phyloP scores from a whole-genome alignment of 768 basidiomycete genomes.

The Kwoniella dejecticola region DNA sequence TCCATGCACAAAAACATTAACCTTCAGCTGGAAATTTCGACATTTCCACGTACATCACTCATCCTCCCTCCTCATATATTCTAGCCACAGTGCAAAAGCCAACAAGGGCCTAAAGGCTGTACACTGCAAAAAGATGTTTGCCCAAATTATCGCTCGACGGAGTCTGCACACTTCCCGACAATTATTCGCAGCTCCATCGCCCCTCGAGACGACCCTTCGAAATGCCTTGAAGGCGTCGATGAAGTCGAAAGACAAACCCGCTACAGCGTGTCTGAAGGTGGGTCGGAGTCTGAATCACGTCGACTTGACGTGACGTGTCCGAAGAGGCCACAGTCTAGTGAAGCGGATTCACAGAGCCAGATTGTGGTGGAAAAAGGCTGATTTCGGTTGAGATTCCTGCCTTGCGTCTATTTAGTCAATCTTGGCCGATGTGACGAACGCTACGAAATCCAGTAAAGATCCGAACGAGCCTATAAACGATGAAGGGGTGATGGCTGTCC shows the following conservation, averaged over 20 bases:
- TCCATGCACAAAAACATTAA: no score
- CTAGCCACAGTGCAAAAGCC: no score
- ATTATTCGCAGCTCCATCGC: constrained; percentile 3
- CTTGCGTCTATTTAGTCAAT: constrained; percentile 37
- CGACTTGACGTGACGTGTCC: no score
- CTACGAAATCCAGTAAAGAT: constrained; percentile 46
- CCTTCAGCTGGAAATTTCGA: no score
- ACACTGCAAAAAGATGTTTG: constrained; percentile 16
- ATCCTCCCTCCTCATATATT: no score
- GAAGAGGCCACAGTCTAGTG: no score
- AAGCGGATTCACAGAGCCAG: no score
- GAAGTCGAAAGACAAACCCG: constrained; percentile 50
- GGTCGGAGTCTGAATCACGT: no score
- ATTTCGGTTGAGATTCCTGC: no score
- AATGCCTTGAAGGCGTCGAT: constrained; percentile 54
- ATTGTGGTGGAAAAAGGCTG: no score
- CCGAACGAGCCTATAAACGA: constrained; percentile 46
- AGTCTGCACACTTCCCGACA: constrained; percentile 14
- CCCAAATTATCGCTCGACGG: constrained; percentile 8
- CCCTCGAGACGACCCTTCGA: constrained; percentile 43
- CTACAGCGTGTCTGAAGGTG: constrained; percentile 46
- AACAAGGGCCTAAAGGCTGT: no score
- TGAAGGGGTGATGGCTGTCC: constrained; percentile 43
- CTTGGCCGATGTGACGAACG: constrained; percentile 52
- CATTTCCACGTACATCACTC: no score